Base-by-base conservation (phyloP, 73 alveolate species). In the Tetrahymena elliotti region DNA sequence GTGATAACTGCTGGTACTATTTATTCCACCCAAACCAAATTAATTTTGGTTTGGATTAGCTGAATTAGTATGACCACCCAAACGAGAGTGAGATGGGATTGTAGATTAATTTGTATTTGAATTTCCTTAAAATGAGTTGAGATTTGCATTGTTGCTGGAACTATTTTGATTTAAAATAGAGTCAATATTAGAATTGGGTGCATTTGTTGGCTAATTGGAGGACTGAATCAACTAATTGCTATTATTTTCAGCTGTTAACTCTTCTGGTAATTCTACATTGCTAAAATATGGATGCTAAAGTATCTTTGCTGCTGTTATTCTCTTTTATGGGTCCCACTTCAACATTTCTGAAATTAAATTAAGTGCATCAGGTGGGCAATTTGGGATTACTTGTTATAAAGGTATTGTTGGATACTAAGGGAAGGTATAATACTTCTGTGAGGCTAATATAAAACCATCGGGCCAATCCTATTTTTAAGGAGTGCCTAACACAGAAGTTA, bases 401-500 rank as follows among this genome's bases (percentile, higher is more conserved):
- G 96, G 96, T 82, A 95, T 95, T 16, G 98, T 97, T 54, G 96
- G 94, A 83, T 93, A 95, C 96, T 97, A 94, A 68, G 99, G 99
- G 52, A 99, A 96, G 39, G 97, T 96, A 34, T 95, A 93, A 34
- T 98, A 98, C 93, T 97, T 96, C 93, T 96, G 83, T 94, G 99
- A 97, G 6, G 99, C 99, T 35, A 98, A 95, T 92, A 98, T 98
- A 40, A 96, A 47, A 33, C 99, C 99, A 41, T 99, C 99, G 1
- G 99, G 97, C 99, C 99, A 99, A 22, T 93, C 97, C 33, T 92
- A 54, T 84, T 96, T 95, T 24, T 95, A 93, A 38, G 99, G 99
- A 33, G 99, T 97, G 16, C 99, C 99, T 36, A 99, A 97, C 12
- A 98, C 98, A 68, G 98, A 98, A 94, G 99, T 98, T 13, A 98